Evolutionary conservation across 1,139 yeast genomes (phyloP).

Genomic region (Spencermartinsiella ligniputridi): DNA sequence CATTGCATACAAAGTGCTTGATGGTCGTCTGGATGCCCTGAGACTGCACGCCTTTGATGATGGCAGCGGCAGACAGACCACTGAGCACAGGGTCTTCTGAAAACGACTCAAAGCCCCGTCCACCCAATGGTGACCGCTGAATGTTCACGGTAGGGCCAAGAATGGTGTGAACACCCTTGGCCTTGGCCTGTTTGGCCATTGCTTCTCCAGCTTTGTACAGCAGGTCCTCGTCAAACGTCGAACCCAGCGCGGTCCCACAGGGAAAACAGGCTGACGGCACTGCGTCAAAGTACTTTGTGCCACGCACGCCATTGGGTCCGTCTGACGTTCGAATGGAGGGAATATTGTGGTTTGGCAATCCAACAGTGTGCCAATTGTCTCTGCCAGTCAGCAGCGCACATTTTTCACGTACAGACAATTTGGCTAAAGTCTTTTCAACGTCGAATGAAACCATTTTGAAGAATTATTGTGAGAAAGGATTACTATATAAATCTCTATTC

Average conservation of each 20-base stretch:
- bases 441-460: conserved; percentile 23
- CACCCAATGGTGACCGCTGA: conserved; percentile 57
- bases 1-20: conserved; percentile 56
- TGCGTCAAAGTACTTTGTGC: conserved; percentile 46
- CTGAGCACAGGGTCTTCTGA: conserved; percentile 61
- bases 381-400: conserved; percentile 44
- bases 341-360: conserved; percentile 44
- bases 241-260: conserved; percentile 44
- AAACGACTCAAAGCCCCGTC: conserved; percentile 64
- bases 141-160: conserved; percentile 61
- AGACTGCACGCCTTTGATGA: conserved; percentile 55
- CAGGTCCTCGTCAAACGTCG: conserved; percentile 42
- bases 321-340: conserved; percentile 44
- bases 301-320: conserved; percentile 61
- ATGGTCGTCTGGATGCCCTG: conserved; percentile 44
- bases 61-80: conserved; percentile 51
- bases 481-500: no score
- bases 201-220: conserved; percentile 49
- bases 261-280: conserved; percentile 45
- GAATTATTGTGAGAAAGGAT: no score
- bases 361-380: conserved; percentile 48
- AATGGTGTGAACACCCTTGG: conserved; percentile 56
- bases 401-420: conserved; percentile 48
- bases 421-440: conserved; percentile 41
- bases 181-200: conserved; percentile 51